Conservation (phyloP, 345 rosid species). For the Camelina laxa region DNA sequence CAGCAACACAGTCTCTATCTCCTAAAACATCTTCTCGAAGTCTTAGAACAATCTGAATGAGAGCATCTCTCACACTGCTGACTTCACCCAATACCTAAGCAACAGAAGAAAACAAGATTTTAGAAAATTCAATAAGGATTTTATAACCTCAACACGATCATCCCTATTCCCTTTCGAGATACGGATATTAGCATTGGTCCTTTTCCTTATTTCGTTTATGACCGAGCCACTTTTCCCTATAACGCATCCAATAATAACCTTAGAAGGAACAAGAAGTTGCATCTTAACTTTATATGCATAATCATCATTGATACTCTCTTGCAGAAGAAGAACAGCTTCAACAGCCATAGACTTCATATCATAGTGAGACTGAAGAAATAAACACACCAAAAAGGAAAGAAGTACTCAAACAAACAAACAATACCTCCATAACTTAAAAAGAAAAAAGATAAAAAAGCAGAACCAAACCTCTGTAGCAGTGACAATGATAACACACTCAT, state of each 20-base stretch:
- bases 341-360: constrained; percentile 95
- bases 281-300: constrained; percentile 59
- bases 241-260: constrained; percentile 81
- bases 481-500: constrained; percentile 72
- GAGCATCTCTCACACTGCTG: constrained; percentile 78
- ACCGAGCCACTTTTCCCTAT: constrained; percentile 92
- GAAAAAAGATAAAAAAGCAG: neutral
- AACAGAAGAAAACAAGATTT: neutral
- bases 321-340: constrained; percentile 86
- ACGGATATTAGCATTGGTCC: constrained; percentile 74
- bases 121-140: constrained; percentile 4
- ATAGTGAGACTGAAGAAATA: constrained; percentile 64
- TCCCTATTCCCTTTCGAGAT: constrained; percentile 75
- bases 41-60: constrained; percentile 82
- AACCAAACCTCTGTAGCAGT: constrained; percentile 51
- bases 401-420: neutral
- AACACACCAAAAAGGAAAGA: neutral
- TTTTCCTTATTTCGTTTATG: constrained; percentile 83
- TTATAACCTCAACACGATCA: constrained; percentile 82
- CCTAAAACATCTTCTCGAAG: constrained; percentile 83
- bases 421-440: neutral
- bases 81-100: constrained; percentile 80
- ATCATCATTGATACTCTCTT: constrained; percentile 80
- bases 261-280: constrained; percentile 80
- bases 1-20: constrained; percentile 58